Base-by-base conservation (phyloP, 305 asterid genomes). In the Rubia tinctorum region DNA sequence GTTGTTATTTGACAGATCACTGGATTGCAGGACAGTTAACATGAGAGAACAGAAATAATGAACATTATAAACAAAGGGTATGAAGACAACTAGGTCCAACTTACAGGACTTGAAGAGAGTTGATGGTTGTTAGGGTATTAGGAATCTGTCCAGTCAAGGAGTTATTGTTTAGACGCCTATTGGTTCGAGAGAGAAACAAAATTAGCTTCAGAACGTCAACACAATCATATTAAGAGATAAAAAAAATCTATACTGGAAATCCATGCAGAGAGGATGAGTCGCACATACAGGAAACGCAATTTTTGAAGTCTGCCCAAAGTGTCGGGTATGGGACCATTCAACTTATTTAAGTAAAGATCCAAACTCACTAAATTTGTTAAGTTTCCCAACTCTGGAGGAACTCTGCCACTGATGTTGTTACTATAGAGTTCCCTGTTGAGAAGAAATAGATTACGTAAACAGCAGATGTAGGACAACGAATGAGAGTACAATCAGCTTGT, bases 121-220 rank as follows among this genome's bases (percentile, higher is more conserved):
- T 3, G 72, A 91, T 72, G 68, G 82, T 88, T 18, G 97, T 93
- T 79, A 93, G 87, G 43, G 88, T 66, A 47, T 20, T 4, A 18
- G 97, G 98, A 78, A 93, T 93, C 43, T 25, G 69, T 75, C 96
- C 98, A 73, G 30, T 73, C 89, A 93, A 82, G 49, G 71, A 77
- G 89, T 93, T 93, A 78, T 93, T 93, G 85, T 93, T 93, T 68
- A 93, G 96, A 87, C 97, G 91, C 96, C 98, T 93, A 71, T 71
- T 68, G 69, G 71, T 68, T 61, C 68, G 76, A n/a, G 77, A 76
- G 8, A 68, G 23, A 74, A 73, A 59, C 59, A 73, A 62, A 64
- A 66, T 73, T 74, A 79, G 80, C 78, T 68, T 78, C 76, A 64
- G 51, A 37, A 69, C 44, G 60, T 47, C 42, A 60, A 6, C 42